A percentile compares a stretch with the other conserved stretches of the same genome.
phyloP scores from a whole-genome alignment of 345 rosid species.

The Hevea brasiliensis region DNA sequence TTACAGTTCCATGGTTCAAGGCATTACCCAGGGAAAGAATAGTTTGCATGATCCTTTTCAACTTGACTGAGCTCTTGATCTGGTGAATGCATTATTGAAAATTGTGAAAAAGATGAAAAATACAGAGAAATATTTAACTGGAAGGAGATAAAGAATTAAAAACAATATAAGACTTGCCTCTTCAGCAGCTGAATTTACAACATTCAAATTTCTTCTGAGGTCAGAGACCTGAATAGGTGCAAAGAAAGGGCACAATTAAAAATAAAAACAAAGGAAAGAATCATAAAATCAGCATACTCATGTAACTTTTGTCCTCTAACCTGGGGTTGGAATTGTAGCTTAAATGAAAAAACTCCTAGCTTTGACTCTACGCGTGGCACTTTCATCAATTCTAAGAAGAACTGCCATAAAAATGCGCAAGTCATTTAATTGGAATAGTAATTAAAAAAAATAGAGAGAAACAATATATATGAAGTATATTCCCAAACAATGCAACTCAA shows the following conservation, averaged over 20 bases:
- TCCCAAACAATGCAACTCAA: neutral
- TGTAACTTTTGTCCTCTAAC: conserved; percentile 34
- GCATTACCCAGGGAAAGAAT: conserved; percentile 89
- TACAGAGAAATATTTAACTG: conserved; percentile 7
- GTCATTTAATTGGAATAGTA: conserved; percentile 14
- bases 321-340: conserved; percentile 69
- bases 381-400: conserved; percentile 76
- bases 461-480: neutral
- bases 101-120: conserved; percentile 19
- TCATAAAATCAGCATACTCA: conserved; percentile 14
- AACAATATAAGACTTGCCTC: conserved; percentile 52
- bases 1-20: conserved; percentile 88
- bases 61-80: conserved; percentile 65
- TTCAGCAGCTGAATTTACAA: conserved; percentile 59
- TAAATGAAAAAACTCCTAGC: conserved; percentile 76
- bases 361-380: conserved; percentile 80
- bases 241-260: conserved; percentile 13
- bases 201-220: conserved; percentile 59
- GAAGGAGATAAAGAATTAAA: conserved; percentile 20
- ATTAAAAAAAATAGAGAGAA: neutral
- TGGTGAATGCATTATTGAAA: conserved; percentile 32
- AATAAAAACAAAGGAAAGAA: conserved; percentile 9
- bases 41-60: conserved; percentile 82
- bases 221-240: conserved; percentile 59
- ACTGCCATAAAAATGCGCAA: conserved; percentile 45